Percentiles rank a stretch among this genome's conserved stretches.
Evolutionary conservation across 2,329 filamentous ascomycete genomes (phyloP).

Genomic region (Fusarium euwallaceae): DNA sequence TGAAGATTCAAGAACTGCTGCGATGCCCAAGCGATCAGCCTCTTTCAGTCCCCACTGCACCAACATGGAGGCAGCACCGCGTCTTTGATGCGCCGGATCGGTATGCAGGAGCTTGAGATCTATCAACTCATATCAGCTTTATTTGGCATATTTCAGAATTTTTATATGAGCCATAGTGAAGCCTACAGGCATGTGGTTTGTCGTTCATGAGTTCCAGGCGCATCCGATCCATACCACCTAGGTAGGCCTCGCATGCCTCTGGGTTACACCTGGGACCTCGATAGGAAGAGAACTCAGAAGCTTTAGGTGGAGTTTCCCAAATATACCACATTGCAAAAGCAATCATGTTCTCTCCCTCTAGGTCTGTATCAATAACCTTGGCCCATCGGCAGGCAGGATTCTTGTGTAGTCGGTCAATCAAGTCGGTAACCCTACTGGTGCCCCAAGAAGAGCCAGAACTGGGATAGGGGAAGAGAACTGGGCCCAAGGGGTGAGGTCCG

Average conservation of each 20-base stretch:
- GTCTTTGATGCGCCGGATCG: constrained; percentile 53
- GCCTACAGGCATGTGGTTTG: constrained; percentile 52
- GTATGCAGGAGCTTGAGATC: constrained; percentile 56
- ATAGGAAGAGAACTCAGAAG: constrained; percentile 39
- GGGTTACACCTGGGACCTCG: constrained; percentile 50
- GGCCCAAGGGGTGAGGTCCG: constrained; percentile 47
- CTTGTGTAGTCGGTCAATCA: constrained; percentile 37
- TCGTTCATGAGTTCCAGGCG: constrained; percentile 49
- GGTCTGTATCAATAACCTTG: constrained; percentile 53
- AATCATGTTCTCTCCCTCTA: constrained; percentile 48
- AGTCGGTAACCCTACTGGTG: constrained; percentile 35
- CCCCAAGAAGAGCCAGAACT: constrained; percentile 31
- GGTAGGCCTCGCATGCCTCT: constrained; percentile 52
- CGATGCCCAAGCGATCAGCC: constrained; percentile 53
- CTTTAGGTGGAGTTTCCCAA: constrained; percentile 43
- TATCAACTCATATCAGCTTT: constrained; percentile 18
- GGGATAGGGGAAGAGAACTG: constrained; percentile 50
- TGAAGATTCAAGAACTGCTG: constrained; percentile 54
- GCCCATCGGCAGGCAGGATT: constrained; percentile 51
- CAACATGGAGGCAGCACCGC: constrained; percentile 52
- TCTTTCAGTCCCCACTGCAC: constrained; percentile 53
- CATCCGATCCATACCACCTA: constrained; percentile 48
- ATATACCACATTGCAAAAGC: constrained; percentile 55
- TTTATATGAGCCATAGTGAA: too few relatives aligned
- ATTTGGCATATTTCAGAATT: too few relatives aligned